Percentiles rank a stretch among this genome's conserved stretches.
phyloP scores from a whole-genome alignment of 306 rosid species.

The Clitoria ternatea region DNA sequence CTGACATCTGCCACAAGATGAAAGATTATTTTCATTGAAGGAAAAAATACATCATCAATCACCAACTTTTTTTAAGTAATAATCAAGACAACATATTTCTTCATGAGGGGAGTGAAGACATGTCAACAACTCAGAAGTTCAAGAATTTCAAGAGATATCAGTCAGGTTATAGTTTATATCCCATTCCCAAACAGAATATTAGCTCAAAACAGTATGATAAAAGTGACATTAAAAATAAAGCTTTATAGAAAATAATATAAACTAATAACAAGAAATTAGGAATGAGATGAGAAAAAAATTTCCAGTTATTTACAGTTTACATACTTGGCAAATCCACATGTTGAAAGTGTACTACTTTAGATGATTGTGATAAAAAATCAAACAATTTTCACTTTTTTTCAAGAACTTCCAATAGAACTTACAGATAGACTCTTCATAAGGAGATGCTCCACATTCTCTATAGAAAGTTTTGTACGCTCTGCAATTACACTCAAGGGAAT shows the following conservation, averaged over 20 bases:
- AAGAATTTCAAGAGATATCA: not conserved
- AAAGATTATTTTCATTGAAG: not conserved
- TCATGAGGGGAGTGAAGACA: not conserved
- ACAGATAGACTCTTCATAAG: conserved; percentile 97
- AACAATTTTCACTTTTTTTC: not conserved
- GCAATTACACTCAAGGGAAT: conserved; percentile 89
- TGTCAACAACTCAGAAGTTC: conserved; percentile 7
- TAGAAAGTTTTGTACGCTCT: conserved; percentile 89
- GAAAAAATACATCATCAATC: not conserved
- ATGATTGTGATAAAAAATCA: conserved; percentile 12
- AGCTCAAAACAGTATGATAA: not conserved
- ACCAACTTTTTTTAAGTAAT: not conserved
- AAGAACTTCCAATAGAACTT: conserved; percentile 37
- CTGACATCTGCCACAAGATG: not conserved
- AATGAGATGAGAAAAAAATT: not conserved
- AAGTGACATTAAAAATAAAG: not conserved
- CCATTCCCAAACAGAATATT: not conserved
- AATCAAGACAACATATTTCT: not conserved
- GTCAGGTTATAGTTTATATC: not conserved
- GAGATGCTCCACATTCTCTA: conserved; percentile 97
- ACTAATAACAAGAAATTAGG: not conserved
- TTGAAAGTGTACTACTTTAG: not conserved
- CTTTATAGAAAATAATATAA: not conserved
- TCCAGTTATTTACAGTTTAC: not conserved
- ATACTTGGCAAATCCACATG: not conserved